Evolutionary conservation across 2,329 filamentous ascomycete species (phyloP), one percentile per base, ranked within the genome.

Genomic region (Raffaelea albimanens): DNA sequence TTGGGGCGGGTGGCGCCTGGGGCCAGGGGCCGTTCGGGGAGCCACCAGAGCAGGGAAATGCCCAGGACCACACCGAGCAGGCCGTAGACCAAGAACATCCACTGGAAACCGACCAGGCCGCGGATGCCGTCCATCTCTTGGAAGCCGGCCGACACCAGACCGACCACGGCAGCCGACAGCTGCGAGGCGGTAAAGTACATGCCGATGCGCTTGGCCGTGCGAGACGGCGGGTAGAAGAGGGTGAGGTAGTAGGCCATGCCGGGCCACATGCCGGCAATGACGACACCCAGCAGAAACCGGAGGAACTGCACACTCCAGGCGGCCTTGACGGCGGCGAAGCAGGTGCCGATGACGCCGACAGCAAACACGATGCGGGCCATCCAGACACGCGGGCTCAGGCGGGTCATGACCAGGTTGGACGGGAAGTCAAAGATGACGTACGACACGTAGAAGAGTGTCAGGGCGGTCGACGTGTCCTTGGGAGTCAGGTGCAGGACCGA

Each of bases 241-340:
- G 89, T 94, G 42, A 95, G 72, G 60, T 95, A 95, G 63, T 93
- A 93, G 10, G 87, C 80, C 89, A 95, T 95, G 44, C 89, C 89
- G 0, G 89, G 89, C 89, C 89, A 95, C 83, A 95, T 89, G 42
- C 89, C 89, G 1, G 89, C 89, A 61, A 90, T 90, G 21, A 95
- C 88, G 14, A 93, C 76, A 43, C 89, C 89, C 7, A 95, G 77
- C 11, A 95, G 73, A 48, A 95, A 83, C 8, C 89, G 82, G 23
- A 95, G 74, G n/a, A 95, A 71, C 76, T 91, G 90, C 57, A 95
- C 73, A 59, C 87, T 93, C 85, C 88, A 94, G 8, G 85, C 85
- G 38, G 82, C 80, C 55, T 82, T 78, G 60, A 93, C 87, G 13
- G 86, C 87, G 5, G 87, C 80, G 66, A 95, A 87, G 60, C 87